Evolutionary conservation across 2,329 filamentous ascomycete species (phyloP).

Genomic region (Xylariaceae sp.): DNA sequence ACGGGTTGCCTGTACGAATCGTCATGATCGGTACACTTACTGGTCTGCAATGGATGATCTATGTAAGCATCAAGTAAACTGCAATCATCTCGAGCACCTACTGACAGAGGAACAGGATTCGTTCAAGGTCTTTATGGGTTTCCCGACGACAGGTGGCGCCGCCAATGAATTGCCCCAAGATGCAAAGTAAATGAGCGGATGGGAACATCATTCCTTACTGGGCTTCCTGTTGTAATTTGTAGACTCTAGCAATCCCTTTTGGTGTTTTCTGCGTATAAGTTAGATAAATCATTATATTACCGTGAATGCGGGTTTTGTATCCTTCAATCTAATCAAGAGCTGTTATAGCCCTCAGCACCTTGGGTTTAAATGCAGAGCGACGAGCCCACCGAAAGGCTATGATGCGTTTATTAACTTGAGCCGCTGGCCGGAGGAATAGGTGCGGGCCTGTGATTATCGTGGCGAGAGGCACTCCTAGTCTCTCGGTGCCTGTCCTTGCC

Average conservation of each 20-base stretch:
- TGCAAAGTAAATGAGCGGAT: not conserved
- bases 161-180: constrained; percentile 22
- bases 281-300: not conserved
- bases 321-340: not conserved
- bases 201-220: not conserved
- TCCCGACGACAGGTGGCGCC: constrained; percentile 80
- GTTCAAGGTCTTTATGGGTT: constrained; percentile 89
- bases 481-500: not conserved
- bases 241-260: constrained; percentile 1
- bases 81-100: constrained; percentile 15
- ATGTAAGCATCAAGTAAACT: constrained; percentile 58
- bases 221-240: constrained; percentile 1
- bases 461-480: not conserved
- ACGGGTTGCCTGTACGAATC: constrained; percentile 82
- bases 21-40: constrained; percentile 88
- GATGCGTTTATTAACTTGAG: not conserved
- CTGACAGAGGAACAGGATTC: constrained; percentile 62
- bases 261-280: not conserved
- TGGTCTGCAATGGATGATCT: constrained; percentile 93
- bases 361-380: not conserved
- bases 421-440: not conserved
- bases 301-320: not conserved
- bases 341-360: not conserved
- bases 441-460: not conserved
- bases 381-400: too few species aligned